phyloP scores from a whole-genome alignment of 108 stramenopile genomes.

The Discostella stelligeroides region DNA sequence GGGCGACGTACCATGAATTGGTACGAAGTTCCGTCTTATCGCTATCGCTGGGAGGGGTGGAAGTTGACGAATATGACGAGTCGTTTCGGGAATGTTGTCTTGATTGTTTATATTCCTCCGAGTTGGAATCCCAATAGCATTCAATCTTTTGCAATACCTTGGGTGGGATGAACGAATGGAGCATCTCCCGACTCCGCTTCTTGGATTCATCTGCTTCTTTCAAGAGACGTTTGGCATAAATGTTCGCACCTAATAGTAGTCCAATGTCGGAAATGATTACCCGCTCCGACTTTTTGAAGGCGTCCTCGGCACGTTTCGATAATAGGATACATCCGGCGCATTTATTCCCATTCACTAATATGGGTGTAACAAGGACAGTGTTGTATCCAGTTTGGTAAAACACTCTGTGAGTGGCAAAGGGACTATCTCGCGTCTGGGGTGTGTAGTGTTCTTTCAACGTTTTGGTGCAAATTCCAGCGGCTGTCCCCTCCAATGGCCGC shows the following conservation, averaged over 20 bases:
- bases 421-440: conserved; percentile 9
- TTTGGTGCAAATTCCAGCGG: conserved; percentile 16
- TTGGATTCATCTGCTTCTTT: conserved; percentile 22
- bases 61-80: background rate
- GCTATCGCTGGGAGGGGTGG: background rate
- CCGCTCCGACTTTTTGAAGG: conserved; percentile 18
- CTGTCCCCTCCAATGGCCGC: conserved; percentile 26
- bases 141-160: conserved; percentile 43
- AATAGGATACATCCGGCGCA: conserved; percentile 17
- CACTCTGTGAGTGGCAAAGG: conserved; percentile 9
- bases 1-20: conserved; percentile 29
- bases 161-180: conserved; percentile 44
- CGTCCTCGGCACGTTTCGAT: conserved; percentile 11
- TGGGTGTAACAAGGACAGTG: conserved; percentile 20
- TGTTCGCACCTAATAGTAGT: conserved; percentile 17
- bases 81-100: background rate
- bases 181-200: conserved; percentile 38
- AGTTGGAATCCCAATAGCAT: conserved; percentile 38
- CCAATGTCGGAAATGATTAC: conserved; percentile 28
- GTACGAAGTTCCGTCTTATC: background rate
- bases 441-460: conserved; percentile 27
- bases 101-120: conserved; percentile 15
- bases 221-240: conserved; percentile 30
- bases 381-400: conserved; percentile 12
- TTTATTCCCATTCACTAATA: conserved; percentile 29